Evolutionary conservation across 306 rosid species (phyloP).

Genomic region (Begonia loranthoides): DNA sequence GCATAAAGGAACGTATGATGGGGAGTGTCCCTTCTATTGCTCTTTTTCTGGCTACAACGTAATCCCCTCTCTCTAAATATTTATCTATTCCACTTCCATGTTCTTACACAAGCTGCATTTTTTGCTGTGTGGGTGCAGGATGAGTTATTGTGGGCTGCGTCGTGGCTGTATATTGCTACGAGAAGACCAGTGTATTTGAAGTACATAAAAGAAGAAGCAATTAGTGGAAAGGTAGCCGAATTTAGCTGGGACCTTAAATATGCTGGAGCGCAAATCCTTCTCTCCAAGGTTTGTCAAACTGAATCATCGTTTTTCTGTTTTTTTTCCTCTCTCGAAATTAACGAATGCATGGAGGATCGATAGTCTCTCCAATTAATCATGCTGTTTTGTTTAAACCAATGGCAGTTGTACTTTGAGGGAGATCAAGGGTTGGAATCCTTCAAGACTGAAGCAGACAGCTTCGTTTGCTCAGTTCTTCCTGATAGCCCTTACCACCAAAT

Average conservation of each 20-base stretch:
- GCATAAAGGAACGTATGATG: slow-evolving; percentile 72
- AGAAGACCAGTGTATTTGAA: slow-evolving; percentile 26
- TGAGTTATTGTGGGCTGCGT: slow-evolving; percentile 86
- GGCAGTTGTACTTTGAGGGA: slow-evolving; percentile 52
- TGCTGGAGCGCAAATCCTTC: slow-evolving; percentile 79
- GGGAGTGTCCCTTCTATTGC: slow-evolving; percentile 97
- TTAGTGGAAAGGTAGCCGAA: slow-evolving; percentile 53
- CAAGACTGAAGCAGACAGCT: slow-evolving; percentile 56
- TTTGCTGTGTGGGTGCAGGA: slow-evolving; percentile 27
- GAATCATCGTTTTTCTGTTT: background rate
- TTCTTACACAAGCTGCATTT: background rate
- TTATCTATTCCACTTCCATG: background rate
- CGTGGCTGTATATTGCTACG: slow-evolving; percentile 72
- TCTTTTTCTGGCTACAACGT: slow-evolving; percentile 78
- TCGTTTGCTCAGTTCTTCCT: slow-evolving; percentile 65
- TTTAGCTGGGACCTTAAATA: slow-evolving; percentile 97
- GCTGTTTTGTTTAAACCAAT: too few relatives aligned
- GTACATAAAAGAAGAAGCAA: slow-evolving; percentile 46
- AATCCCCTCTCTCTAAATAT: slow-evolving; percentile 4
- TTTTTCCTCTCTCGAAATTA: background rate
- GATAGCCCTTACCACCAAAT: slow-evolving; percentile 67
- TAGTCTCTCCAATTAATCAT: background rate
- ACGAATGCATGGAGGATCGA: background rate
- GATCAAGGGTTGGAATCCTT: slow-evolving; percentile 24
- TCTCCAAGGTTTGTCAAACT: slow-evolving; percentile 27